Conservation (phyloP, 805 yeast genomes). For the Saturnispora zaruensis region DNA sequence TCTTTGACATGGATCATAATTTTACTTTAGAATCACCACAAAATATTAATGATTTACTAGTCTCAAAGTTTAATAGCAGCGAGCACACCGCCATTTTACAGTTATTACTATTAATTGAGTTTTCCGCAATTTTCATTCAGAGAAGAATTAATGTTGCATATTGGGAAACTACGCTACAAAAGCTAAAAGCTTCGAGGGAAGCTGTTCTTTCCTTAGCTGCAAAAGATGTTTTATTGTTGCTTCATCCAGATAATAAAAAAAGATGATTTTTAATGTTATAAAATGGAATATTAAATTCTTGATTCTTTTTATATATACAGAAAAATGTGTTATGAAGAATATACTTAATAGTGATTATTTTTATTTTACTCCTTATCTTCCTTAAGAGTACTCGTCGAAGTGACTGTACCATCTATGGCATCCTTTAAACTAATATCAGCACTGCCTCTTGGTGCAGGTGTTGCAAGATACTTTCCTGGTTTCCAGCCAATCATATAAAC, state of each 20-base stretch:
- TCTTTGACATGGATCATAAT: slow-evolving; percentile 3
- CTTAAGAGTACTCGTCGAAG: slow-evolving; percentile 12
- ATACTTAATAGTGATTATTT: background rate
- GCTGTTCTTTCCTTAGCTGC: slow-evolving; percentile 3
- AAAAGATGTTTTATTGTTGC: background rate
- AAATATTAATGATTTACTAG: background rate
- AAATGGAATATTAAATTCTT: background rate
- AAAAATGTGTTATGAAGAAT: background rate
- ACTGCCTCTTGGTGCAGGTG: slow-evolving; percentile 65
- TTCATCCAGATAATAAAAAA: background rate
- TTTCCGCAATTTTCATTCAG: slow-evolving; percentile 2
- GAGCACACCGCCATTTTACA: background rate
- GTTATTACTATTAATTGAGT: slow-evolving; percentile 5
- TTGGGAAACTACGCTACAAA: background rate
- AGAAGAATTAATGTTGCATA: slow-evolving; percentile 1
- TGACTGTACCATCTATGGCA: slow-evolving; percentile 30
- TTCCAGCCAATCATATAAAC: slow-evolving; percentile 89
- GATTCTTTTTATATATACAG: background rate
- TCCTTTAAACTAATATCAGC: slow-evolving; percentile 65
- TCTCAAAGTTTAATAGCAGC: background rate
- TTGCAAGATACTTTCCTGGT: slow-evolving; percentile 57
- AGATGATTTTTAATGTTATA: too few species aligned
- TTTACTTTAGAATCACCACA: slow-evolving; percentile 5
- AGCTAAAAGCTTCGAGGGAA: background rate
- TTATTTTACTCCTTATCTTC: slow-evolving; percentile 12